phyloP scores from a whole-genome alignment of 768 basidiomycete species.

The Trametes punicea region DNA sequence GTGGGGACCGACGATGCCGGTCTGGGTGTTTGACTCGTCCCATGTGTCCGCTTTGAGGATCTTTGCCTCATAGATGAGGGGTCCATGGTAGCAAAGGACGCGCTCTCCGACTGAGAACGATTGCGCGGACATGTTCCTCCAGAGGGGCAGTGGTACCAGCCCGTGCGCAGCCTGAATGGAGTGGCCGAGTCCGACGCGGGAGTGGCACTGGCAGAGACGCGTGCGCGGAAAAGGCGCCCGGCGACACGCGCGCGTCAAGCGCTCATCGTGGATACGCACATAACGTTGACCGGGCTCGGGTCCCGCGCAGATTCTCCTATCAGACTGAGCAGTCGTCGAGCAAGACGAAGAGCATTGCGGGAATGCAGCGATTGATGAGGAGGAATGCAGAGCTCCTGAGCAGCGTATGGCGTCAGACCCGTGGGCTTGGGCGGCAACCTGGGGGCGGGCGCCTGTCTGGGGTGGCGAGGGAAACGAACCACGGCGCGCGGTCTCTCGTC shows the following conservation, averaged over 20 bases:
- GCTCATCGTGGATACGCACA: no score
- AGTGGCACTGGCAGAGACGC: neutral
- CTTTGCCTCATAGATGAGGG: constrained; percentile 94
- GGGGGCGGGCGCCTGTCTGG: neutral
- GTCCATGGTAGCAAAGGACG: constrained; percentile 93
- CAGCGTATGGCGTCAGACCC: neutral
- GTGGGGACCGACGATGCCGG: constrained; percentile 67
- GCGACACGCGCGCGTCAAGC: no score
- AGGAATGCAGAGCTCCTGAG: neutral
- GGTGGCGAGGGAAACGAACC: constrained; percentile 3
- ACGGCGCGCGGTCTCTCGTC: neutral
- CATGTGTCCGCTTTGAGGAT: constrained; percentile 66
- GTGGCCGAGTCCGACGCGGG: neutral
- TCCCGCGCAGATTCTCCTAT: neutral
- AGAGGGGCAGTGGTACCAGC: no score
- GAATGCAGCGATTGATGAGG: no score
- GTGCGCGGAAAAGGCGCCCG: no score
- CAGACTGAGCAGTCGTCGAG: no score
- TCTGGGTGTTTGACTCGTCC: constrained; percentile 59
- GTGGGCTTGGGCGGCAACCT: neutral
- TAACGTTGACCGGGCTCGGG: no score
- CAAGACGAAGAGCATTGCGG: no score
- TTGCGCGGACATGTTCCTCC: constrained; percentile 13
- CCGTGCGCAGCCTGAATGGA: neutral
- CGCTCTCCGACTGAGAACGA: constrained; percentile 53